Evolutionary conservation across 495 filamentous ascomycete genomes (phyloP), one percentile per base, ranked within the genome.

Genomic region (Neurospora sp.): DNA sequence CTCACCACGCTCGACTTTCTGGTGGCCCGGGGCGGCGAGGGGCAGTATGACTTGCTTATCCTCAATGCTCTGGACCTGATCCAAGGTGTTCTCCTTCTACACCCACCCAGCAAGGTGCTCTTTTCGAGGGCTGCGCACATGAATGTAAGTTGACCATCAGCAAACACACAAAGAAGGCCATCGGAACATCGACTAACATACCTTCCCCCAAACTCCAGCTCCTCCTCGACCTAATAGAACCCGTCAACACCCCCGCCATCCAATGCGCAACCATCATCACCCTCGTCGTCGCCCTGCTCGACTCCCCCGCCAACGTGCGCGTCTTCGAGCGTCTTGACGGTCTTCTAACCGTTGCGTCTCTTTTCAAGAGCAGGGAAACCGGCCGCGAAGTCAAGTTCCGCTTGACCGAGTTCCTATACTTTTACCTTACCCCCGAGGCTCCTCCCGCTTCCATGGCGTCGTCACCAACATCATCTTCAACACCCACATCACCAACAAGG

Each of bases 371-470:
- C 73, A 89, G 92, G 42, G 87, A 89, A 75, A 97, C 94, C 5
- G 88, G 88, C 16, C 88, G 93, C 71, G 93, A 94, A 74, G 95
- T 99, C 72, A 97, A 96, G 81, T 88, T 97, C 75, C 94, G 94
- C 77, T 87, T 97, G 10, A 90, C 97, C 72, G 96, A 99, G 78
- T 98, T 99, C 80, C 83, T 99, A 6, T 97, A 98, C 82, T 98
- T 98, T 82, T 99, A 98, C 81, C 89, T 99, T 69, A 97, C 98
- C 90, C 94, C 94, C 39, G 96, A 98, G 82, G 89, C 87, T 1
- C 89, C 92, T 20, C 86, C 87, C 22, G 84, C 86, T 77, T 78
- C 86, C 69, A 80, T 78, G 71, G 82, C 27, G 27, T 35, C 53
- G 12, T 65, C 53, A 37, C 84, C 42, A 83, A 78, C 42, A 75